Evolutionary conservation across 805 yeast genomes (phyloP).

Genomic region (Ogataea wickerhamii): DNA sequence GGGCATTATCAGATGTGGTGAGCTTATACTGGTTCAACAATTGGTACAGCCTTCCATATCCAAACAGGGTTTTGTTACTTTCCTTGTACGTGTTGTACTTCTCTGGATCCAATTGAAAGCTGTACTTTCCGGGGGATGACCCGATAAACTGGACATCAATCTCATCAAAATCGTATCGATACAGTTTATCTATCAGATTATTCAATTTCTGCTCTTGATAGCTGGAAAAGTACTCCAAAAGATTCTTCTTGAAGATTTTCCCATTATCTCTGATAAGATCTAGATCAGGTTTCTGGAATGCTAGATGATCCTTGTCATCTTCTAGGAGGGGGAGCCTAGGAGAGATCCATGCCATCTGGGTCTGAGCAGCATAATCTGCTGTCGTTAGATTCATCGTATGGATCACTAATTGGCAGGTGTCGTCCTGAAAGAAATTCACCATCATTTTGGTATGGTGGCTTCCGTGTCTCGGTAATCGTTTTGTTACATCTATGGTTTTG

Average conservation of each 20-base stretch:
- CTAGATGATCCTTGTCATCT: neutral
- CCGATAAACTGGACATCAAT: slow-evolving; percentile 53
- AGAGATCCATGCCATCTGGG: slow-evolving; percentile 66
- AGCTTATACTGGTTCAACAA: slow-evolving; percentile 35
- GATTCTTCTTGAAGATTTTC: slow-evolving; percentile 40
- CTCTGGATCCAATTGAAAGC: slow-evolving; percentile 15
- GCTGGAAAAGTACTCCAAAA: slow-evolving; percentile 41
- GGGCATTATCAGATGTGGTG: slow-evolving; percentile 18
- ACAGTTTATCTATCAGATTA: slow-evolving; percentile 30
- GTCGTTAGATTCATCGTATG: slow-evolving; percentile 58
- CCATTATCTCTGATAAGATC: slow-evolving; percentile 17
- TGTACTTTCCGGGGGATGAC: slow-evolving; percentile 48
- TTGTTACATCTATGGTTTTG: slow-evolving; percentile 28
- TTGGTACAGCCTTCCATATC: slow-evolving; percentile 46
- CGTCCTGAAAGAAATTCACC: slow-evolving; percentile 49
- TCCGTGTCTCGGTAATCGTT: slow-evolving; percentile 31
- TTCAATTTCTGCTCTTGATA: slow-evolving; percentile 36
- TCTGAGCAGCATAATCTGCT: slow-evolving; percentile 52
- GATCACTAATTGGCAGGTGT: slow-evolving; percentile 47
- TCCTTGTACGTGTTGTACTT: neutral
- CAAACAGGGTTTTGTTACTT: slow-evolving; percentile 30
- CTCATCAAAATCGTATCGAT: slow-evolving; percentile 40
- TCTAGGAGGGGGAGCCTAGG: slow-evolving; percentile 34
- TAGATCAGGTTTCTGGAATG: slow-evolving; percentile 5
- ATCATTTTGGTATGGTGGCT: slow-evolving; percentile 69